Evolutionary conservation across 176 grass and related monocot genomes (phyloP), one percentile per base, ranked within the genome.

Genomic region (Oryza officinalis): DNA sequence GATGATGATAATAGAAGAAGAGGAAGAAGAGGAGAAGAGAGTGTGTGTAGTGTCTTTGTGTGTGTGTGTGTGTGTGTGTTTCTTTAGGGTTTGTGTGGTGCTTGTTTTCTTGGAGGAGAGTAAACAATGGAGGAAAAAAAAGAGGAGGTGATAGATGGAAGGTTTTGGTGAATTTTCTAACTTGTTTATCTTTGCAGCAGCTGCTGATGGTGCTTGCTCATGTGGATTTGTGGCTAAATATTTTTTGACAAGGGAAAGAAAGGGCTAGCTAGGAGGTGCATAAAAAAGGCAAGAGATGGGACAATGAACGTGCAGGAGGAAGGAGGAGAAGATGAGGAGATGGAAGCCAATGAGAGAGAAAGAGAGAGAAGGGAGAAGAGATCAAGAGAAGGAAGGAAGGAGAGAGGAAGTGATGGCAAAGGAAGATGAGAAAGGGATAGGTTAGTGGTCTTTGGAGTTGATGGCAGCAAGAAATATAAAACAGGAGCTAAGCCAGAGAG

Each of bases 61-160:
- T 17, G 68, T 65, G 44, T 15, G 73, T 65, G 68, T 30, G 30
- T 30, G n/a, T 35, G 33, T 6, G 33, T 35, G 33, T 86, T 84
- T 90, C 27, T 90, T 87, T 92, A 89, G 90, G 87, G 87, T 89
- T 92, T 90, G 82, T 90, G 87, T 90, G 82, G 84, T 77, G 74
- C 87, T 77, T 89, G 74, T 80, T 92, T 87, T 87, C 85, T 87
- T 74, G 77, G 69, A 87, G 85, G 80, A 50, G 76, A 89, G 87
- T 92, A 89, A 90, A 94, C 66, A 94, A 97, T 88, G 87, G 89
- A 80, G 72, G 33, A 81, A 71, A 77, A 83, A 72, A 44, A 63
- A 66, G 69, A 63, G 71, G 74, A 61, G 67, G 41, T 60, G 63
- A 44, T 61, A n/a, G 45, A 14, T 61, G 57, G 45, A 14, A 38